phyloP scores from a whole-genome alignment of 2,329 filamentous ascomycete species.

The Microdochium bolleyi region DNA sequence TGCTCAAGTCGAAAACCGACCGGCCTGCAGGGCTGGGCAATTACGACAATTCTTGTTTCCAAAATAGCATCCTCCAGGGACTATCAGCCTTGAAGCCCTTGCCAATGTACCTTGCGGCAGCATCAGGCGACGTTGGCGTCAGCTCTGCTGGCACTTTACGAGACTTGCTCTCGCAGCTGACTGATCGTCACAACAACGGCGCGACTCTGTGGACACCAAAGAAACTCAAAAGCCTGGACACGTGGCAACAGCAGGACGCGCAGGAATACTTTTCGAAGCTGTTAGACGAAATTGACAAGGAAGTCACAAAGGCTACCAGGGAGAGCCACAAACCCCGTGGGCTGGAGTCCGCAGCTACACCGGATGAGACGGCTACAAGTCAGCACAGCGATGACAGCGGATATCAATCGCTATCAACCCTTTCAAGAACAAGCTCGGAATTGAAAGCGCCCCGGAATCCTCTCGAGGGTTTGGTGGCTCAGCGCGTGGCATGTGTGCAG shows the following conservation, averaged over 20 bases:
- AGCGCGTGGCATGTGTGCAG: conserved; percentile 77
- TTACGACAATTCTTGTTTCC: conserved; percentile 92
- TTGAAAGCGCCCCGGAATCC: conserved; percentile 55
- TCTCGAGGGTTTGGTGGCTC: conserved; percentile 78
- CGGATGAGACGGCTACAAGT: conserved; percentile 31
- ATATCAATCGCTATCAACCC: conserved; percentile 38
- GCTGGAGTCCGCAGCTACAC: conserved; percentile 26
- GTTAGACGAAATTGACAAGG: conserved; percentile 75
- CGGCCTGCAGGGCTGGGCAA: conserved; percentile 71
- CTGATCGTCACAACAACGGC: conserved; percentile 62
- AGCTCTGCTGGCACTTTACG: conserved; percentile 44
- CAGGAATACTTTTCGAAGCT: conserved; percentile 96
- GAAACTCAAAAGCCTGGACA: conserved; percentile 84
- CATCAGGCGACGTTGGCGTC: conserved; percentile 20
- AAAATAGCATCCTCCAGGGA: conserved; percentile 89
- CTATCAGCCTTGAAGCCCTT: conserved; percentile 69
- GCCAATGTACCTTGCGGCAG: conserved; percentile 52
- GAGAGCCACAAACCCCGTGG: conserved; percentile 22
- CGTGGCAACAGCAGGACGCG: conserved; percentile 93
- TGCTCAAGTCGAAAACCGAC: conserved; percentile 26
- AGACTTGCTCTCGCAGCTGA: conserved; percentile 62
- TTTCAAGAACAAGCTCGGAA: conserved; percentile 26
- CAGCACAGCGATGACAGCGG: conserved; percentile 44
- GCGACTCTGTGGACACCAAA: conserved; percentile 73
- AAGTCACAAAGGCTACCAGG: conserved; percentile 47